Base-by-base conservation (phyloP, 805 yeast genomes). In the Ascoidea tarda region DNA sequence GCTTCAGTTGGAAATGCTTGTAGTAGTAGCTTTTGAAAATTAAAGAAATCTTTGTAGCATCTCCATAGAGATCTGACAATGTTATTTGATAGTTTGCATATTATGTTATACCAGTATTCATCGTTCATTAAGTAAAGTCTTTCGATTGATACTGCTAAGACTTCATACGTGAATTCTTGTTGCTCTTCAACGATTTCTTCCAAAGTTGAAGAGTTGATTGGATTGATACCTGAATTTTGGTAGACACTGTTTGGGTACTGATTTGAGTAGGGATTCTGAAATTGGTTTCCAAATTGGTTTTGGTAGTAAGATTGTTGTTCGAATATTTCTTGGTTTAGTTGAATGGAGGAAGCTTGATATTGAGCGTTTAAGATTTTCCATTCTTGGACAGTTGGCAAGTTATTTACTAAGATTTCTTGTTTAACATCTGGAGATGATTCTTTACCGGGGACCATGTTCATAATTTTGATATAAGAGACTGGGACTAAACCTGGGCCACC, bases 401-500 rank as follows among this genome's bases (percentile, higher is more conserved):
- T 78, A 48, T 86, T 88, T 33, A 71, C 69, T 50, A 73, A 69
- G 47, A 93, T 83, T 48, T 82, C 84, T 46, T 73, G 79, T 58
- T 66, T 60, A 46, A 80, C 74, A 51, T 78, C 71, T 59, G 79
- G 72, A 32, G 74, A 75, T 50, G 84, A 72, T 52, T 84, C 73
- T 59, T 74, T 70, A 52, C 84, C 78, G 1, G 87, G 74, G 31
- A 80, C 71, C 54, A 89, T 75, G 65, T 93, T 96, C 46, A 91
- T 79, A 45, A 91, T 76, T 62, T 88, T 87, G 31, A 93, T 93
- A 62, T 86, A 93, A 16, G 87, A 78, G 5, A 87, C 90, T 0
- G 99, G 99, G 6, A 93, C 95, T 49, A 93, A 73, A 1, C 99
- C 99, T 0, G 98, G 98, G 0, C 97, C 99, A 32, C 99, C 98